These are phyloP conservation scores for Penicillium sp. DNA, from an alignment of 2,329 filamentous ascomycete genomes.

Conservation along the genomic window DNA sequence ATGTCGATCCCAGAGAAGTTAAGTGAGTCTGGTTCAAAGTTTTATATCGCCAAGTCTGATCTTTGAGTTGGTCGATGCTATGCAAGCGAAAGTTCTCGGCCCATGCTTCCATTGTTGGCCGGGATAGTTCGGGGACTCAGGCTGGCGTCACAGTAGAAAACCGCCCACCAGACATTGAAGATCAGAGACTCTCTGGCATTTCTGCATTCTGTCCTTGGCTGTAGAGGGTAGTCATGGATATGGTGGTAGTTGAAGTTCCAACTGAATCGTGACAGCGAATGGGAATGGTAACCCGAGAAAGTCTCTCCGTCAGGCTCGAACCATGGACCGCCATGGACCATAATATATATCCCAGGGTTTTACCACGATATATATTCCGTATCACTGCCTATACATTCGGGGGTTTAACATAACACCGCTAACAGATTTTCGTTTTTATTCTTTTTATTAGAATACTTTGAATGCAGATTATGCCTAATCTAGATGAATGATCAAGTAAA, in stretches of 20 bases:
- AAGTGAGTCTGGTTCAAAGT: background rate
- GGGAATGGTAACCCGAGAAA: background rate
- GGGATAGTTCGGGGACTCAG: background rate
- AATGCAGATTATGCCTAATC: too few relatives aligned
- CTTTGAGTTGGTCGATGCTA: background rate
- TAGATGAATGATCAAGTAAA: too few relatives aligned
- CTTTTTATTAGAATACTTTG: too few relatives aligned
- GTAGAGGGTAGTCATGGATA: background rate
- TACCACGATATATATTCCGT: too few relatives aligned
- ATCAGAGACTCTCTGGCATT: background rate
- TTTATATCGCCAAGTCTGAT: too few relatives aligned
- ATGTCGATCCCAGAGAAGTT: conserved; percentile 19
- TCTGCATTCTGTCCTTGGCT: background rate
- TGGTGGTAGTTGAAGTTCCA: too few relatives aligned
- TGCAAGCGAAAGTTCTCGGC: background rate
- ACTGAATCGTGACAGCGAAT: too few relatives aligned
- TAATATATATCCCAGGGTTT: too few relatives aligned
- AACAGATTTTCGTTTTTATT: too few relatives aligned
- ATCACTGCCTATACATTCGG: too few relatives aligned
- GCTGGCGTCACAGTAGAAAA: too few relatives aligned
- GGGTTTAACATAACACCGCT: too few relatives aligned
- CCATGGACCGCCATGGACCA: background rate
- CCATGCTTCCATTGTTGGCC: background rate
- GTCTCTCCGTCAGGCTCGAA: background rate
- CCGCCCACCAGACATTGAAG: background rate